These are phyloP conservation scores for rapeseed (Brassica napus) DNA, from an alignment of 345 rosid genomes.

Conservation along the genomic window Da-Ae NC_063434.1:22370501-22371000, in stretches of 20 bases:
- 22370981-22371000: too few relatives aligned
- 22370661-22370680: slow-evolving; percentile 14
- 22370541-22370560: background rate
- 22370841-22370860: too few relatives aligned
- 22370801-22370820: too few relatives aligned
- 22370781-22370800: background rate
- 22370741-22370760: slow-evolving; percentile 1
- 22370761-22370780: background rate
- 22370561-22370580: slow-evolving; percentile 8
- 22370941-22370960: too few relatives aligned
- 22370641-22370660: slow-evolving; percentile 35
- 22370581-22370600: slow-evolving; percentile 15
- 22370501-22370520: slow-evolving; percentile 13
- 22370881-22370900: too few relatives aligned
- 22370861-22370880: too few relatives aligned
- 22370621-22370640: slow-evolving; percentile 37
- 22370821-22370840: too few relatives aligned
- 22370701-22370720: slow-evolving; percentile 26
- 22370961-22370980: too few relatives aligned
- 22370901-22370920: too few relatives aligned
- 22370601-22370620: slow-evolving; percentile 10
- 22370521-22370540: slow-evolving; percentile 27
- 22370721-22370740: slow-evolving; percentile 32
- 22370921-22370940: too few relatives aligned
- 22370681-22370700: slow-evolving; percentile 13